Percentiles rank a stretch among this genome's conserved stretches.
Conservation (phyloP, 2,329 filamentous ascomycete genomes). For the Emmonsia crescens region DNA sequence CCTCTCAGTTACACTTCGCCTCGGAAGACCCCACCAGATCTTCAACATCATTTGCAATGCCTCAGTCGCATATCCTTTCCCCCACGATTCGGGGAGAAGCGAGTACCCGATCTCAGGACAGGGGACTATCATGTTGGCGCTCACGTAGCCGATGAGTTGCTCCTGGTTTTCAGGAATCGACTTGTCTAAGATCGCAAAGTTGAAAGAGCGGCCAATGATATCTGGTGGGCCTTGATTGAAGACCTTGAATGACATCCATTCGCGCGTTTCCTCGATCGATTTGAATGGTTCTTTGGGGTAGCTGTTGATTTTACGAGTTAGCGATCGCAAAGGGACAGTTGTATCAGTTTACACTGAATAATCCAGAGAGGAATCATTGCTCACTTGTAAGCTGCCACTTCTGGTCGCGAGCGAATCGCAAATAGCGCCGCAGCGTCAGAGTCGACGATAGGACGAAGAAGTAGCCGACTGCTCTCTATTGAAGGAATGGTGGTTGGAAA, state of each 20-base stretch:
- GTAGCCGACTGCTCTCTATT: constrained; percentile 9
- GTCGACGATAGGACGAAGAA: constrained; percentile 16
- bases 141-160: constrained; percentile 16
- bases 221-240: constrained; percentile 14
- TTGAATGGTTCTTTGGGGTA: constrained; percentile 16
- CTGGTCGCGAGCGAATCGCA: constrained; percentile 17
- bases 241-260: constrained; percentile 18
- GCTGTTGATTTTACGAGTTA: constrained; percentile 7
- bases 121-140: constrained; percentile 15
- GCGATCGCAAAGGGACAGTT: neutral
- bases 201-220: constrained; percentile 16
- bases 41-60: constrained; percentile 16
- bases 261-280: constrained; percentile 16
- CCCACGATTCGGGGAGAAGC: constrained; percentile 18
- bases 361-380: neutral
- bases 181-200: constrained; percentile 8
- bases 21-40: constrained; percentile 19
- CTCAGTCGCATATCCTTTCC: constrained; percentile 21
- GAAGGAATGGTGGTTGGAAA: neutral
- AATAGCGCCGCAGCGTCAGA: constrained; percentile 14
- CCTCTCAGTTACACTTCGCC: neutral
- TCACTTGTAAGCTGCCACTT: constrained; percentile 19
- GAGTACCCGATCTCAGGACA: constrained; percentile 20
- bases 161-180: neutral
- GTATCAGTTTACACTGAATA: neutral